A percentile compares a stretch with the other conserved stretches of the same genome.
Conservation (phyloP, 345 rosid species). For the Rubroshorea leprosula region DNA sequence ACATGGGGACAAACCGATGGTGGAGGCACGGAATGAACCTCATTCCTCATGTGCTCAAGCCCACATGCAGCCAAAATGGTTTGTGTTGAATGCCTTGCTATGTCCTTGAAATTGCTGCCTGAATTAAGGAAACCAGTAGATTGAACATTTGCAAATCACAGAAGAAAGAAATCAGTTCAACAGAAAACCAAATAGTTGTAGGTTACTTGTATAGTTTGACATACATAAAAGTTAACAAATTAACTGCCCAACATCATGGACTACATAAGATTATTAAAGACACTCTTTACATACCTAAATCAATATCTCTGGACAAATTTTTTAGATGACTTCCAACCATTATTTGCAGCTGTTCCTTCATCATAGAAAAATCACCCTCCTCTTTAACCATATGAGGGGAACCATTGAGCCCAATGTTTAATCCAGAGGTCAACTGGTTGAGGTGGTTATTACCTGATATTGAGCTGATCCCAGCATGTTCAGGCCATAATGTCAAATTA, state of each 20-base stretch:
- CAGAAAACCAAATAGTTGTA: too few species aligned
- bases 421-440: too few species aligned
- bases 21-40: slow-evolving; percentile 49
- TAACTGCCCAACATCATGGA: too few species aligned
- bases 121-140: slow-evolving; percentile 18
- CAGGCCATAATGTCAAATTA: slow-evolving; percentile 50
- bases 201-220: too few species aligned
- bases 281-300: slow-evolving; percentile 48
- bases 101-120: slow-evolving; percentile 55
- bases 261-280: too few species aligned
- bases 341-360: slow-evolving; percentile 64
- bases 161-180: too few species aligned
- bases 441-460: slow-evolving; percentile 27
- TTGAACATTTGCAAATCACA: slow-evolving; percentile 11
- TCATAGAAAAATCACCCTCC: slow-evolving; percentile 26
- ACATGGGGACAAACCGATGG: slow-evolving; percentile 53
- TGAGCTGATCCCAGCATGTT: slow-evolving; percentile 29
- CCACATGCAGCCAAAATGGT: slow-evolving; percentile 86
- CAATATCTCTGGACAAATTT: slow-evolving; percentile 49
- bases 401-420: slow-evolving; percentile 33
- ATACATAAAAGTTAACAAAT: too few species aligned
- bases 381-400: slow-evolving; percentile 27
- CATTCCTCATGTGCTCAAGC: slow-evolving; percentile 58
- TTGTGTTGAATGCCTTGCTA: slow-evolving; percentile 65
- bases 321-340: slow-evolving; percentile 66